phyloP scores from a whole-genome alignment of 2,329 filamentous ascomycete species.

The Aspergillus quadrilineatus region DNA sequence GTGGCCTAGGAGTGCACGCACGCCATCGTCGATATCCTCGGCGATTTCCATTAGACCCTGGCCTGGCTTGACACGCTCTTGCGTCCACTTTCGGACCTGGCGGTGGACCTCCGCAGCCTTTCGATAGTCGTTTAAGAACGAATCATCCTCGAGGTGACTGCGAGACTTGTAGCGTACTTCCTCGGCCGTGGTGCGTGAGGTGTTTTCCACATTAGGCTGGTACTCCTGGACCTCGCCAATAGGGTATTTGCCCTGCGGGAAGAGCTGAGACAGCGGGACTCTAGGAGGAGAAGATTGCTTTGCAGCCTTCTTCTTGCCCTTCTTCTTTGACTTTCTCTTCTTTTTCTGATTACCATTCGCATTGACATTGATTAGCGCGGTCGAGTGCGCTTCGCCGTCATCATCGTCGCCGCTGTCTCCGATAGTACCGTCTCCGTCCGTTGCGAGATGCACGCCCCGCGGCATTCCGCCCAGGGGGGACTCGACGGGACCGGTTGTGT shows the following conservation, averaged over 20 bases:
- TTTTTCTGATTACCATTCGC: conserved; percentile 12
- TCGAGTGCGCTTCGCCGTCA: conserved; percentile 8
- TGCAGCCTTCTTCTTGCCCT: conserved; percentile 38
- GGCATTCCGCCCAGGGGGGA: conserved; percentile 5
- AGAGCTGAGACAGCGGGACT: conserved; percentile 48
- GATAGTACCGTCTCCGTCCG: conserved; percentile 9
- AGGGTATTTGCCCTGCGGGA: conserved; percentile 46
- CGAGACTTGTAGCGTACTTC: conserved; percentile 46
- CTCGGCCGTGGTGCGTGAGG: conserved; percentile 47
- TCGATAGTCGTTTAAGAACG: conserved; percentile 55
- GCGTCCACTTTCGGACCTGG: conserved; percentile 54
- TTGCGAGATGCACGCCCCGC: conserved; percentile 4
- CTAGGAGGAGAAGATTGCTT: conserved; percentile 50
- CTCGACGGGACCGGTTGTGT: conserved; percentile 2
- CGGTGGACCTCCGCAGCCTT: conserved; percentile 58
- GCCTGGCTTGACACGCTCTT: conserved; percentile 51
- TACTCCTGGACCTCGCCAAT: conserved; percentile 49
- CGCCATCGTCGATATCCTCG: conserved; percentile 55
- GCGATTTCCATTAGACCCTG: conserved; percentile 51
- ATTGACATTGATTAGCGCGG: conserved; percentile 1
- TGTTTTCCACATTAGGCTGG: conserved; percentile 41
- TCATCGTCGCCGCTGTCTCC: conserved; percentile 9
- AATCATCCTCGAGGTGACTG: conserved; percentile 45
- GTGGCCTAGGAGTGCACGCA: conserved; percentile 52
- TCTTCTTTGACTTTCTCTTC: conserved; percentile 29